Evolutionary conservation across 2,329 filamentous ascomycete species (phyloP).

Genomic region (Paradendryphiella salina): DNA sequence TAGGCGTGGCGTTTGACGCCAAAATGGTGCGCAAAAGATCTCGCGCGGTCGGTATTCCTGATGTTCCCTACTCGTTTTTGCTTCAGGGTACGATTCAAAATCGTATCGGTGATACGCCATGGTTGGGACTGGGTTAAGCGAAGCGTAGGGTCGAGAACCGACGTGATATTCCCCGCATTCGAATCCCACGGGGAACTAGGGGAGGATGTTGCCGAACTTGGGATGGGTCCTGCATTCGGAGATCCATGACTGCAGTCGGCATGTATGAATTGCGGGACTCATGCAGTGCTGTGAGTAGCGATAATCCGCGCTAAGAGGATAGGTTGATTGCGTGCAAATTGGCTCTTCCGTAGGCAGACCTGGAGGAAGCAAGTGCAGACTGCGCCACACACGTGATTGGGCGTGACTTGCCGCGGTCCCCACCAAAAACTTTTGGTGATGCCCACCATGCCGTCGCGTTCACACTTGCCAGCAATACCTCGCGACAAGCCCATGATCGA

Average conservation of each 20-base stretch:
- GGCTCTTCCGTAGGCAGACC: neutral
- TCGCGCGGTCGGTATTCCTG: too few species aligned
- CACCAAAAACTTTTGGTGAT: constrained; percentile 13
- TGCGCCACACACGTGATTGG: constrained; percentile 4
- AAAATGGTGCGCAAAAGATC: neutral
- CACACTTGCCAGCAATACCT: constrained; percentile 8
- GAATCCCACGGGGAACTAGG: neutral
- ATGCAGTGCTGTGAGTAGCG: neutral
- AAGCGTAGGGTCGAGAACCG: neutral
- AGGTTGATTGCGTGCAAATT: neutral
- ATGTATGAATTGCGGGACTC: neutral
- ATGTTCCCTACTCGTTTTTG: neutral
- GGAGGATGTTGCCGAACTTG: neutral
- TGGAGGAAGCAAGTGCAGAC: neutral
- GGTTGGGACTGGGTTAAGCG: constrained; percentile 1
- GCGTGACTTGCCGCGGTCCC: constrained; percentile 2
- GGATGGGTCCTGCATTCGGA: neutral
- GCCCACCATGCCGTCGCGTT: constrained; percentile 4
- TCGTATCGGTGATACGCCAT: neutral
- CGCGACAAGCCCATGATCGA: constrained; percentile 23
- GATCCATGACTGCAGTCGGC: neutral
- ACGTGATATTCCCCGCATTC: constrained; percentile 7
- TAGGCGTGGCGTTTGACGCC: neutral
- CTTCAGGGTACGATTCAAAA: neutral
- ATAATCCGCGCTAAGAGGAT: neutral